Conservation (phyloP, 352 stramenopile genomes). For the Pythium diclinum region DNA sequence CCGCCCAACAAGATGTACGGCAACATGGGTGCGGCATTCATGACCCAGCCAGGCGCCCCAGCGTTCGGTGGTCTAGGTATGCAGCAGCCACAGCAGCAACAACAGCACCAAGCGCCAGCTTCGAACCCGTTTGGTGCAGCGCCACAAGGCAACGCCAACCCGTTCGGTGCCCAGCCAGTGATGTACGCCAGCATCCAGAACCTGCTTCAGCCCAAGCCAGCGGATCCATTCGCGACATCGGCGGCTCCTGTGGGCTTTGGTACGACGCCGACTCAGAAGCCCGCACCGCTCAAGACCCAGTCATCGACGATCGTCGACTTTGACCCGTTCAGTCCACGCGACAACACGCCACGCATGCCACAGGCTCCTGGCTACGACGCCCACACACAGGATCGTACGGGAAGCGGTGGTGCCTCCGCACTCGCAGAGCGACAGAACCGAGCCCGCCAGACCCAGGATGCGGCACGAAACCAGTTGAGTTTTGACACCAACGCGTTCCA, state of each 20-base stretch:
- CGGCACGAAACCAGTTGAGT: conserved; percentile 49
- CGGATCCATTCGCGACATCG: conserved; percentile 44
- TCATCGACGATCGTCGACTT: conserved; percentile 63
- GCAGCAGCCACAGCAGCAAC: conserved; percentile 27
- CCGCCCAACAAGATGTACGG: conserved; percentile 22
- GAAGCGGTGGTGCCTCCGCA: conserved; percentile 23
- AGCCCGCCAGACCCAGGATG: conserved; percentile 63
- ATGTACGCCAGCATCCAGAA: conserved; percentile 70
- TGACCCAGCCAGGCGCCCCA: conserved; percentile 51
- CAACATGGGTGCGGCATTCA: conserved; percentile 53
- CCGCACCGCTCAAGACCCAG: conserved; percentile 30
- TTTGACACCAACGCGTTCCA: conserved; percentile 57
- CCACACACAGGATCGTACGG: conserved; percentile 14
- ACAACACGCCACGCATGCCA: conserved; percentile 43
- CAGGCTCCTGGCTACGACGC: conserved; percentile 28
- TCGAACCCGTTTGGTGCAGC: conserved; percentile 18
- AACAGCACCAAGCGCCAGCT: conserved; percentile 1
- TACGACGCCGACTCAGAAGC: conserved; percentile 1
- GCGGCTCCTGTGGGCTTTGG: conserved; percentile 13
- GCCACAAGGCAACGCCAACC: conserved; percentile 33
- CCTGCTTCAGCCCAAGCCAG: conserved; percentile 39
- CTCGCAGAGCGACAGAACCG: conserved; percentile 42
- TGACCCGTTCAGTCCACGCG: conserved; percentile 65
- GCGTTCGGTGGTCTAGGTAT: conserved; percentile 39
- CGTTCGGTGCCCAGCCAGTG: conserved; percentile 42